Base-by-base conservation (phyloP, 768 basidiomycete species). In the Hericium alpestre region DNA sequence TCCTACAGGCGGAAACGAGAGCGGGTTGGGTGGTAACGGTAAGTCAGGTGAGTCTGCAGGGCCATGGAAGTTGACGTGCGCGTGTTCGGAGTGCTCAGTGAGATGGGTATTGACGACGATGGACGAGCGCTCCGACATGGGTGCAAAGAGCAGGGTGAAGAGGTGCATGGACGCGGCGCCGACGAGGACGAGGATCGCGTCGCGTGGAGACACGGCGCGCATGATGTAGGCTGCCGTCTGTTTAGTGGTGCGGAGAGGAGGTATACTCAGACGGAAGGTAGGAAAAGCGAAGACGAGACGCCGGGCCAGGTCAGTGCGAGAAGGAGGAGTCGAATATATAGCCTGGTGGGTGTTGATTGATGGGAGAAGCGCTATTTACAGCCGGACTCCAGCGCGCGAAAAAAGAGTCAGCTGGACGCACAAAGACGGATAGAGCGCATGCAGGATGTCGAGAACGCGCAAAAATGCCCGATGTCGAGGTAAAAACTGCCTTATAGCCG, bases 111-210 rank as follows among this genome's bases (percentile, higher is more conserved):
- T 50, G 25, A 61, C 53, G 20, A 59, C 27, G 38, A 57, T 53
- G 12, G 55, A 38, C 13, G 56, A 18, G 38, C 52, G 38, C 4
- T 57, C 56, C 2, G 53, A 37, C 37, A 38, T 2, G n/a, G 47
- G 41, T 15, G 57, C 22, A 3, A 66, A 67, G 64, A 82, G 60
- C 2, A 76, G 58, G 16, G 76, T 69, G 70, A 79, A 75, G 38
- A 84, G 56, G 59, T 84, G 79, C 76, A 80, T 81, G 20, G 71
- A 71, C 16, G 75, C 70, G 0, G 82, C 83, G 20, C 84, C 84
- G 13, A 83, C 59, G 46, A 83, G 72, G 56, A 85, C 67, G 58
- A 86, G 78, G 56, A 84, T 60, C 18, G 76, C 82, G 70, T 86
- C 83, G 37, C 82, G 74, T 32, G 78, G 71, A 8, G 81, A 74